Conservation (phyloP, 2,329 filamentous ascomycete species). For the Clonostachys solani region DNA sequence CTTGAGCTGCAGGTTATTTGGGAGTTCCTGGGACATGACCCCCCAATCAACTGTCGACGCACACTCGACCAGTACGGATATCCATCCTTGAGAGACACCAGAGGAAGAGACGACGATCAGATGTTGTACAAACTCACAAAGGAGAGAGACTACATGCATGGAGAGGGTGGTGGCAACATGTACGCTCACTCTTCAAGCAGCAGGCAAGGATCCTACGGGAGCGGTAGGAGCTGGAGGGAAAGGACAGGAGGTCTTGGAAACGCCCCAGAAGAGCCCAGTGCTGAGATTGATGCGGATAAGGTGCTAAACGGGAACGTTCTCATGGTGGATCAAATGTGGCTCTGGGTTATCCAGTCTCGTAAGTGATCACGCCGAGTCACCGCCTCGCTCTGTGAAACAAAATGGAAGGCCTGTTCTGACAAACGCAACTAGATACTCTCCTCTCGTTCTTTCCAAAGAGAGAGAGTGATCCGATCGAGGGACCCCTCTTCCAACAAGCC, state of each 20-base stretch:
- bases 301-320: conserved; percentile 52
- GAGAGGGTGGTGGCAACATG: conserved; percentile 13
- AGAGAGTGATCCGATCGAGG: conserved; percentile 49
- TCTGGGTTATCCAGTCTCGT: conserved; percentile 54
- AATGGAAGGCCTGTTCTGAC: neutral
- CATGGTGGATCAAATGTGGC: conserved; percentile 66
- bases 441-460: conserved; percentile 51
- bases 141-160: conserved; percentile 21
- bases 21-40: conserved; percentile 57
- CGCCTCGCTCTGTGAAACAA: no score
- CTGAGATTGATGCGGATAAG: conserved; percentile 22
- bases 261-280: conserved; percentile 13
- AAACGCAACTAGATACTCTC: conserved; percentile 34
- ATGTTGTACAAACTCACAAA: conserved; percentile 65
- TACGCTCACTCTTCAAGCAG: conserved; percentile 21
- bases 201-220: conserved; percentile 14
- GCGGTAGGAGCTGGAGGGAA: conserved; percentile 18
- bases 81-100: conserved; percentile 54
- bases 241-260: conserved; percentile 10
- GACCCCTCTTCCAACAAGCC: conserved; percentile 52
- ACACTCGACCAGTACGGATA: conserved; percentile 63
- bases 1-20: conserved; percentile 58
- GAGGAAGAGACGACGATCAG: conserved; percentile 59
- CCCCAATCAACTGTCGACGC: conserved; percentile 55
- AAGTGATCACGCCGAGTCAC: conserved; percentile 10